A percentile compares a stretch with the other conserved stretches of the same genome.
These are phyloP conservation scores for Plasmopara halstedii DNA, from an alignment of 352 stramenopile species.

Conservation along the genomic window DNA sequence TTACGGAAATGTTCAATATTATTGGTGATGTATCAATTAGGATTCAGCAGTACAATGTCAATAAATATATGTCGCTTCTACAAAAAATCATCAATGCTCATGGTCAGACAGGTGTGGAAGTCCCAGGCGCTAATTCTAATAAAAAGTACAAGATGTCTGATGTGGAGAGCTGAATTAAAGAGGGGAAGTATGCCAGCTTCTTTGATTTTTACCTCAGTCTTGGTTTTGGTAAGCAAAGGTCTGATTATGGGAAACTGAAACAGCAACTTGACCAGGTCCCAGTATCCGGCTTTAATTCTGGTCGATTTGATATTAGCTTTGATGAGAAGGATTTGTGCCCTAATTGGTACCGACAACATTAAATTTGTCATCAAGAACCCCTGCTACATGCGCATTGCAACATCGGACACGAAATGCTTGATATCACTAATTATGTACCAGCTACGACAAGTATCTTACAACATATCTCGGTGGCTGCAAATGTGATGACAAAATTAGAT, in stretches of 20 bases:
- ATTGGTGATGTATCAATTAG: background rate
- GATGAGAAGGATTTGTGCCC: background rate
- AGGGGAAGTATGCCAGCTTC: background rate
- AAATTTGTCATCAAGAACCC: background rate
- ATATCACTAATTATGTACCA: background rate
- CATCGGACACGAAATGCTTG: background rate
- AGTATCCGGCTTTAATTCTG: background rate
- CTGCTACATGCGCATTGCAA: background rate
- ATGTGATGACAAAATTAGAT: background rate
- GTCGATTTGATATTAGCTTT: background rate
- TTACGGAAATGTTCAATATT: slow-evolving; percentile 9
- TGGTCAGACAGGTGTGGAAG: background rate
- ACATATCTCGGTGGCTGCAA: background rate
- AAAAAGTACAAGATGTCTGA: background rate
- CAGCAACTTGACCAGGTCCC: too few relatives aligned
- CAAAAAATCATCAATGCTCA: background rate
- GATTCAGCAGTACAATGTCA: background rate
- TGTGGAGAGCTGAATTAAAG: background rate
- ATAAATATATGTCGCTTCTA: background rate
- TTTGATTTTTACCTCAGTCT: background rate
- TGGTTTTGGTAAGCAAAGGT: background rate
- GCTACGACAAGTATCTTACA: background rate
- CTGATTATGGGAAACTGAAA: background rate
- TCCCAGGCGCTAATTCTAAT: background rate
- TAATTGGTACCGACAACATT: background rate